These are phyloP conservation scores for Vanderwaltozyma yarrowii DNA, from an alignment of 805 yeast species.

Conservation along the genomic window DNA sequence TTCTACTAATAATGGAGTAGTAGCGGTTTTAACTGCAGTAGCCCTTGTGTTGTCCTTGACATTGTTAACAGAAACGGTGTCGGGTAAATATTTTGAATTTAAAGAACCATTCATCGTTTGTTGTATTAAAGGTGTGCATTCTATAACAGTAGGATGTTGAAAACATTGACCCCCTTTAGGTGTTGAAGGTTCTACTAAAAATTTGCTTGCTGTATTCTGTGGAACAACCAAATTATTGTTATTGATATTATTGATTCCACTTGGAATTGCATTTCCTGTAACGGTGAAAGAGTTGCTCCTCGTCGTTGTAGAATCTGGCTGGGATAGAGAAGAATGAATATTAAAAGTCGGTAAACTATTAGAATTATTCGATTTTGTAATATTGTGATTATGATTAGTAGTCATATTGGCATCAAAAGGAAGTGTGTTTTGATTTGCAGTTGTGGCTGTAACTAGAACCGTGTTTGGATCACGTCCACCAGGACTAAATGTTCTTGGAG, in stretches of 20 bases:
- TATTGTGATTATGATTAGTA: background rate
- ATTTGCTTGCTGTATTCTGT: background rate
- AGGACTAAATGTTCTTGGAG: conserved; percentile 15
- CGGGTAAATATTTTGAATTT: conserved; percentile 11
- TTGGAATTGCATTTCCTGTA: too few species aligned
- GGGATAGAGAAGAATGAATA: conserved; percentile 2
- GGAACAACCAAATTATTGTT: too few species aligned
- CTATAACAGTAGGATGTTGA: conserved; percentile 12
- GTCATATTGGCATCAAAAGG: background rate
- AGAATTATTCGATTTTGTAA: background rate
- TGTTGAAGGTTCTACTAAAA: conserved; percentile 10
- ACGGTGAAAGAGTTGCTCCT: too few species aligned
- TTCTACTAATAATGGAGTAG: background rate
- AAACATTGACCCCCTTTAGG: conserved; percentile 8
- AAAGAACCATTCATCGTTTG: conserved; percentile 26
- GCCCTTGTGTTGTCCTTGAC: conserved; percentile 1
- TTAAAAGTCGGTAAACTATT: conserved; percentile 1
- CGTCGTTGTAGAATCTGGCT: too few species aligned
- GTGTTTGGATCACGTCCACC: conserved; percentile 4
- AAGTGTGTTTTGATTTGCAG: background rate
- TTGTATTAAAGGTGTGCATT: conserved; percentile 26
- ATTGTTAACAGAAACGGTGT: conserved; percentile 2
- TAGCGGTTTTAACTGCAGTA: background rate
- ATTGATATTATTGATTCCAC: too few species aligned
- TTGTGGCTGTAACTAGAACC: background rate